A percentile compares a stretch with the other conserved stretches of the same genome.
Conservation (phyloP, 176 grass and related monocot species). For the Elymus sibiricus region DNA sequence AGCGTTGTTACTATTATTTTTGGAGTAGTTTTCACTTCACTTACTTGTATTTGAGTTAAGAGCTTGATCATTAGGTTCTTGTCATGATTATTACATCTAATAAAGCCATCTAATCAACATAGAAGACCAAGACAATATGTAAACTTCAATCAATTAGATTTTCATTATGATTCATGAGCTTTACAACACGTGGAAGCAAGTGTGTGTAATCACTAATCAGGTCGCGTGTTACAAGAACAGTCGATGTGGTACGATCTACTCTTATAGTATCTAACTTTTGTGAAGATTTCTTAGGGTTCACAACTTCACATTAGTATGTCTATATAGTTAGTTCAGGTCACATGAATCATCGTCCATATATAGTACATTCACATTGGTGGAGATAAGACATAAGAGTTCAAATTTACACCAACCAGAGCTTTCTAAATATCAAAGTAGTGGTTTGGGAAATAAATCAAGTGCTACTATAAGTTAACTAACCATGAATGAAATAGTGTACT, state of each 20-base stretch:
- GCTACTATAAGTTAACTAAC: background rate
- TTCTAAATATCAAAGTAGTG: background rate
- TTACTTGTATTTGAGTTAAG: background rate
- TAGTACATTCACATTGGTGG: too few species aligned
- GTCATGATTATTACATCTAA: background rate
- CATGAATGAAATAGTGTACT: too few species aligned
- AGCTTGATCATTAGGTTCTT: background rate
- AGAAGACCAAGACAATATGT: background rate
- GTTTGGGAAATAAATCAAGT: background rate
- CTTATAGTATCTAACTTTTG: background rate
- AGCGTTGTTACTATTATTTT: too few species aligned
- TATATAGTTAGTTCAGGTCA: background rate
- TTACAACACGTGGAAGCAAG: constrained; percentile 29
- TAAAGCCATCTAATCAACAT: background rate
- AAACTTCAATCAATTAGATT: background rate
- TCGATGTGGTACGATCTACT: background rate
- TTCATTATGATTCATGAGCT: background rate
- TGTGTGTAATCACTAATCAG: constrained; percentile 4
- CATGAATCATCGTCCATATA: too few species aligned
- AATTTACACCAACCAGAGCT: too few species aligned
- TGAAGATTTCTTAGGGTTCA: background rate
- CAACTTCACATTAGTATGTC: constrained; percentile 1
- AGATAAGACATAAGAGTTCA: too few species aligned
- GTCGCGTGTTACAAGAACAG: constrained; percentile 1
- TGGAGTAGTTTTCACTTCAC: background rate